Conservation (phyloP, 768 basidiomycete species). For the Rhodotorula kratochvilovae region DNA sequence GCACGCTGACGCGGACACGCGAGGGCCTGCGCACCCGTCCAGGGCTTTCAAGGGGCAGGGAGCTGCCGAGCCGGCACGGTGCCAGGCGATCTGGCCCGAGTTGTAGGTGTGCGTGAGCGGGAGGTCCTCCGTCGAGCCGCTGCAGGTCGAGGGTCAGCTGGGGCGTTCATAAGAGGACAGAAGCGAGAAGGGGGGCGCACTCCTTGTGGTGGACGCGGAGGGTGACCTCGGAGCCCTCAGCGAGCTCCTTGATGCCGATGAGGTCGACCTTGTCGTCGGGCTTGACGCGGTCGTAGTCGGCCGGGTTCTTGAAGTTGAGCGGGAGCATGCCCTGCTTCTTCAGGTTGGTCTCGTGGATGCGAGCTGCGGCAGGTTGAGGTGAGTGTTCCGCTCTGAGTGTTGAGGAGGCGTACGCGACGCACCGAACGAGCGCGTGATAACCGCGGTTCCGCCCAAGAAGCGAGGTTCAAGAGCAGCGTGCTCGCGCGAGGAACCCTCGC, state of each 20-base stretch:
- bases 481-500: conserved; percentile 95
- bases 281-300: conserved; percentile 83
- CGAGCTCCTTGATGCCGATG: conserved; percentile 77
- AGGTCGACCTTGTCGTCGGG: conserved; percentile 86
- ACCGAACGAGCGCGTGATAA: conserved; percentile 68
- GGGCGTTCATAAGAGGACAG: not conserved
- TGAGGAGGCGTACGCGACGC: not conserved
- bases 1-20: too few species aligned
- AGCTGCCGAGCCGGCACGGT: conserved; percentile 94
- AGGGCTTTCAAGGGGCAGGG: too few species aligned
- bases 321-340: conserved; percentile 64
- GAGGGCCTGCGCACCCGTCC: too few species aligned
- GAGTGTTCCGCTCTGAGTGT: too few species aligned
- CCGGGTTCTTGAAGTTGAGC: conserved; percentile 82
- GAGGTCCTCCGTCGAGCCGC: conserved; percentile 35
- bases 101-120: conserved; percentile 59
- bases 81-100: conserved; percentile 87
- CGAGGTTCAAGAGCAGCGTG: conserved; percentile 98
- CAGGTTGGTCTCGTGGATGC: conserved; percentile 69
- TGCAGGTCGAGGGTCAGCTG: not conserved
- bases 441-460: conserved; percentile 46
- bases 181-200: not conserved
- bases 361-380: conserved; percentile 42
- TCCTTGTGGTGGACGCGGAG: conserved; percentile 69
- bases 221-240: conserved; percentile 86